Conservation (phyloP, 2,329 filamentous ascomycete species). For the Paecilomyces sp. region DNA sequence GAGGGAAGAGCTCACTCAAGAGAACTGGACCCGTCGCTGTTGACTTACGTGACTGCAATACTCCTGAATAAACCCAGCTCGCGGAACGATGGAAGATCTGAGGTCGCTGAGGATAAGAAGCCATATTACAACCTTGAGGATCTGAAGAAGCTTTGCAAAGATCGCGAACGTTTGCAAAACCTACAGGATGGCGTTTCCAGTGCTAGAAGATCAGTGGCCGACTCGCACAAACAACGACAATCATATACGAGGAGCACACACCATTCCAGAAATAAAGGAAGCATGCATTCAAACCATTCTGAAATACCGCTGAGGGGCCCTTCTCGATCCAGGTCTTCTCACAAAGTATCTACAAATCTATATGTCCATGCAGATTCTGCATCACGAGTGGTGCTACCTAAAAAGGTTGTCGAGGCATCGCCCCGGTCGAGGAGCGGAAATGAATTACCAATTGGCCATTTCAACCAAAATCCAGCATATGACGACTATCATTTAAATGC, state of each 20-base stretch:
- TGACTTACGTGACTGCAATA: not conserved
- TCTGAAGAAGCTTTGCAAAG: constrained; percentile 1
- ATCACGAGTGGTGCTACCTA: too few relatives aligned
- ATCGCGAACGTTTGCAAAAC: not conserved
- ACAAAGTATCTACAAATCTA: too few relatives aligned
- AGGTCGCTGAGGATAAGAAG: not conserved
- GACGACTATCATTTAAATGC: not conserved
- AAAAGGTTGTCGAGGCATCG: too few relatives aligned
- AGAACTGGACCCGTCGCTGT: not conserved
- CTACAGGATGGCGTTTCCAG: not conserved
- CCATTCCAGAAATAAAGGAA: too few relatives aligned
- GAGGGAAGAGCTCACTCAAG: not conserved
- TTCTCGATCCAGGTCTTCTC: too few relatives aligned
- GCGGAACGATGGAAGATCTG: not conserved
- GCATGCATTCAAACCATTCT: too few relatives aligned
- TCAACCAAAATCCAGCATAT: not conserved
- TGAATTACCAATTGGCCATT: not conserved
- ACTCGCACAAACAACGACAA: not conserved
- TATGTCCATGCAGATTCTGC: too few relatives aligned
- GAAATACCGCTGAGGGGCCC: too few relatives aligned
- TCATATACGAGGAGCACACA: not conserved
- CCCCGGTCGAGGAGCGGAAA: too few relatives aligned
- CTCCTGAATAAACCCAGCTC: not conserved
- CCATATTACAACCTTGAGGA: constrained; percentile 2
- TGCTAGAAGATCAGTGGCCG: not conserved